These are phyloP conservation scores for Moesziomyces sp. DNA, from an alignment of 1,284 basidiomycete genomes.

Conservation along the genomic window DNA sequence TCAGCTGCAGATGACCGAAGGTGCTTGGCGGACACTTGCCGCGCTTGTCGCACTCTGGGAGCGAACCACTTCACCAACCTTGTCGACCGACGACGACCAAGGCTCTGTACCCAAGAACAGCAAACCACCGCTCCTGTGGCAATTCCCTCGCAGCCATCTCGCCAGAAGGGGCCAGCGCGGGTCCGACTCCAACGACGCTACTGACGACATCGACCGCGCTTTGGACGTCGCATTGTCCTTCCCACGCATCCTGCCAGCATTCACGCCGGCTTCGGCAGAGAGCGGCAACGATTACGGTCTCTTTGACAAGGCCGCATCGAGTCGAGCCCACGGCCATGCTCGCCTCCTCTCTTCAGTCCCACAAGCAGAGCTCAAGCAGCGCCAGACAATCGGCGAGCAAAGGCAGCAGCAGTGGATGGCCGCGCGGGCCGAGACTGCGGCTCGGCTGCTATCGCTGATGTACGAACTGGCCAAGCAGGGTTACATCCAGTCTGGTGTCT, in stretches of 20 bases:
- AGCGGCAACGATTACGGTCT: conserved; percentile 5
- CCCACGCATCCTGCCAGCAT: conserved; percentile 22
- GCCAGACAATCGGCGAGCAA: conserved; percentile 15
- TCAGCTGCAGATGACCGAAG: conserved; percentile 29
- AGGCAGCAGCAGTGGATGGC: conserved; percentile 14
- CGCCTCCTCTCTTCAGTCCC: conserved; percentile 21
- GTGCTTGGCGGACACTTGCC: conserved; percentile 38
- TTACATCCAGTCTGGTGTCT: conserved; percentile 14
- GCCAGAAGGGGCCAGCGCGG: background rate
- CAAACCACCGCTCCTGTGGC: conserved; percentile 31
- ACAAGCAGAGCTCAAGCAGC: conserved; percentile 30
- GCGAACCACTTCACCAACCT: conserved; percentile 1
- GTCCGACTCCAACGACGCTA: background rate
- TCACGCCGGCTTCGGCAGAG: conserved; percentile 2
- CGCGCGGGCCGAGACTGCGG: conserved; percentile 26
- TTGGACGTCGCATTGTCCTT: conserved; percentile 45
- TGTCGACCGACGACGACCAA: background rate
- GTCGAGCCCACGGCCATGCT: conserved; percentile 8
- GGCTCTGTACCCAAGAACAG: background rate
- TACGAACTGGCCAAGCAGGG: conserved; percentile 16
- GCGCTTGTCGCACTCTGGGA: conserved; percentile 36
- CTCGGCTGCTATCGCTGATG: conserved; percentile 19
- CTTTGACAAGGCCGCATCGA: conserved; percentile 11
- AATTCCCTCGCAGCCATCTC: conserved; percentile 24
- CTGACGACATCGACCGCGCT: conserved; percentile 28